phyloP scores from a whole-genome alignment of 768 basidiomycete species.

The Lactarius sp. region DNA sequence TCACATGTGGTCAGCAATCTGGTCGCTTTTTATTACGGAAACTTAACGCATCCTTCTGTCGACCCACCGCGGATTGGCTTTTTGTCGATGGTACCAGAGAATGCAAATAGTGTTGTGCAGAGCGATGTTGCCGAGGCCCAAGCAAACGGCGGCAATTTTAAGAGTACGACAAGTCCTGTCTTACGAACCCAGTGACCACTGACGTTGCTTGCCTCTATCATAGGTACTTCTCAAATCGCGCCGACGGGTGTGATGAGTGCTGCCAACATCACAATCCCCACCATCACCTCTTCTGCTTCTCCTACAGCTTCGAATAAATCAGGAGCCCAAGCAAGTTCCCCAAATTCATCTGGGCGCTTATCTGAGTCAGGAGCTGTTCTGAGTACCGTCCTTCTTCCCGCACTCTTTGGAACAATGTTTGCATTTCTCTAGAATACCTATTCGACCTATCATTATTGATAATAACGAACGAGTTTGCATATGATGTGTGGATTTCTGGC shows the following conservation, averaged over 20 bases:
- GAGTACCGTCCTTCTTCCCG: not conserved
- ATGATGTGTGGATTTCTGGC: not conserved
- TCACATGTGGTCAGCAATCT: slow-evolving; percentile 43
- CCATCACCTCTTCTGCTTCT: not conserved
- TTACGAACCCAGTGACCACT: not conserved
- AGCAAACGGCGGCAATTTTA: slow-evolving; percentile 29
- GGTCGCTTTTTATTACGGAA: slow-evolving; percentile 67
- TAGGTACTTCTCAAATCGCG: slow-evolving; percentile 18
- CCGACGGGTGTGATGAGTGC: not conserved
- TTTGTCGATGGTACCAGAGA: slow-evolving; percentile 58
- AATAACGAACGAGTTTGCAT: not conserved
- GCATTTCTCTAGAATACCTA: not conserved
- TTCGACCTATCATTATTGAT: not conserved
- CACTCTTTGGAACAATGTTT: slow-evolving; percentile 2
- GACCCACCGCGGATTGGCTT: slow-evolving; percentile 69
- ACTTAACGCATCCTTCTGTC: slow-evolving; percentile 57
- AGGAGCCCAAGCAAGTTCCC: not conserved
- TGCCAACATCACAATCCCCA: not conserved
- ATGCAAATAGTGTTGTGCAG: slow-evolving; percentile 40
- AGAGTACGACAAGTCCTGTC: slow-evolving; percentile 31
- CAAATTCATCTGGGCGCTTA: not conserved
- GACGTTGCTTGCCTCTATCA: not conserved
- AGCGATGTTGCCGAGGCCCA: slow-evolving; percentile 31
- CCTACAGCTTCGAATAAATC: not conserved
- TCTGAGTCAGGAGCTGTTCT: not conserved